Percentiles rank a stretch among this genome's conserved stretches.
These are phyloP conservation scores for Colletotrichum incanum DNA, from an alignment of 2,329 filamentous ascomycete genomes.

Conservation along the genomic window DNA sequence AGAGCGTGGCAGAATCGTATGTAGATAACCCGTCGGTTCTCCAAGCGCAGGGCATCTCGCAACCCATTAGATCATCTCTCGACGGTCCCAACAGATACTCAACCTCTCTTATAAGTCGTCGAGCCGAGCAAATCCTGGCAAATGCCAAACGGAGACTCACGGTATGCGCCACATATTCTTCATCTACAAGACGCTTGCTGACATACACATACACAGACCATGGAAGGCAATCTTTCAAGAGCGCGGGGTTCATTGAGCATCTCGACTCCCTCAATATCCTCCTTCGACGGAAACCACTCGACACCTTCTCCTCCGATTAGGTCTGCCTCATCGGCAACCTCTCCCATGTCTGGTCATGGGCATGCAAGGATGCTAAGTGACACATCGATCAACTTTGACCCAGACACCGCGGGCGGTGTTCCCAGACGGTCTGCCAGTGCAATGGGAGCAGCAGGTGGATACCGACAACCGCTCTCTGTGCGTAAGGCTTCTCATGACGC, in stretches of 20 bases:
- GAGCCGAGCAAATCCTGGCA: constrained; percentile 91
- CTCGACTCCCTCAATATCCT: constrained; percentile 53
- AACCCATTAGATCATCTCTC: constrained; percentile 48
- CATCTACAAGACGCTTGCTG: constrained; percentile 40
- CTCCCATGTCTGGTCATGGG: constrained; percentile 54
- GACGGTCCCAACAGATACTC: constrained; percentile 71
- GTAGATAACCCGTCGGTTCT: constrained; percentile 61
- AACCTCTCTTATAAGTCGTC: constrained; percentile 82
- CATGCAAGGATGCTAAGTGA: constrained; percentile 77
- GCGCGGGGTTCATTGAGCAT: constrained; percentile 79
- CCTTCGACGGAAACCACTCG: constrained; percentile 63
- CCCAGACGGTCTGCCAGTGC: constrained; percentile 76
- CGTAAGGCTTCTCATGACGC: constrained; percentile 61
- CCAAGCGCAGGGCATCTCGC: constrained; percentile 49
- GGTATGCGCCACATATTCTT: constrained; percentile 66
- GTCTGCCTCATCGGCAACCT: constrained; percentile 47
- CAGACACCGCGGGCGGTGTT: constrained; percentile 47
- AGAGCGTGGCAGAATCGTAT: constrained; percentile 74
- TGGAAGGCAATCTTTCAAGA: constrained; percentile 91
- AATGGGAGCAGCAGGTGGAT: constrained; percentile 71
- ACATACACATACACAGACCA: constrained; percentile 72
- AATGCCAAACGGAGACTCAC: constrained; percentile 93
- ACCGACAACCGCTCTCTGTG: constrained; percentile 64
- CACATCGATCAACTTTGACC: constrained; percentile 51
- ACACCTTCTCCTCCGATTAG: constrained; percentile 68